Evolutionary conservation across 352 stramenopile genomes (phyloP).

Genomic region (Globisporangium recalcitrans): DNA sequence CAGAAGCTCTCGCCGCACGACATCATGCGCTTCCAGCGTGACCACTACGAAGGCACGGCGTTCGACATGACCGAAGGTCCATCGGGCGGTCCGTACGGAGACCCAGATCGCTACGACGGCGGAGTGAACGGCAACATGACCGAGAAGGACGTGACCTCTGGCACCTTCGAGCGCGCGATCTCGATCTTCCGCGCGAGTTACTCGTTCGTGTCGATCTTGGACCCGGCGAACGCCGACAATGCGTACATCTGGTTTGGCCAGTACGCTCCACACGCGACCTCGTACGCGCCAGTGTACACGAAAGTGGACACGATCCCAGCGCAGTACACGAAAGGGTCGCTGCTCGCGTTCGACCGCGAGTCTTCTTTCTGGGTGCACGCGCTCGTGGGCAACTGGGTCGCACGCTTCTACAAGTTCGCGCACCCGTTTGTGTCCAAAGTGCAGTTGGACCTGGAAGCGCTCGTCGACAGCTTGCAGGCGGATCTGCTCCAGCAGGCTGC

Average conservation of each 20-base stretch:
- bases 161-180: conserved; percentile 89
- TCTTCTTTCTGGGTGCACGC: conserved; percentile 76
- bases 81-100: conserved; percentile 83
- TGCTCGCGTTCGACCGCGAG: conserved; percentile 57
- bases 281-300: conserved; percentile 89
- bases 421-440: conserved; percentile 52
- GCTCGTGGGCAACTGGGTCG: conserved; percentile 83
- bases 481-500: conserved; percentile 35
- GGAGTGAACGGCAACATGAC: conserved; percentile 43
- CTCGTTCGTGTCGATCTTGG: conserved; percentile 73
- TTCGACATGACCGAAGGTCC: conserved; percentile 87
- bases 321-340: conserved; percentile 48
- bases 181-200: conserved; percentile 92
- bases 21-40: conserved; percentile 88
- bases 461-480: conserved; percentile 28
- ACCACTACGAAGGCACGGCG: conserved; percentile 91
- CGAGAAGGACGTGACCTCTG: conserved; percentile 37
- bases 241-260: conserved; percentile 85
- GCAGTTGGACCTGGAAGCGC: conserved; percentile 56
- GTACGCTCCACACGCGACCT: conserved; percentile 84
- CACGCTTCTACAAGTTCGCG: conserved; percentile 67
- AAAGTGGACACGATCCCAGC: conserved; percentile 39
- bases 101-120: conserved; percentile 87
- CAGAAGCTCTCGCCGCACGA: conserved; percentile 64
- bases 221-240: conserved; percentile 53